Base-by-base conservation (phyloP, 2,329 filamentous ascomycete genomes). In the Fusarium nematophilum region DNA sequence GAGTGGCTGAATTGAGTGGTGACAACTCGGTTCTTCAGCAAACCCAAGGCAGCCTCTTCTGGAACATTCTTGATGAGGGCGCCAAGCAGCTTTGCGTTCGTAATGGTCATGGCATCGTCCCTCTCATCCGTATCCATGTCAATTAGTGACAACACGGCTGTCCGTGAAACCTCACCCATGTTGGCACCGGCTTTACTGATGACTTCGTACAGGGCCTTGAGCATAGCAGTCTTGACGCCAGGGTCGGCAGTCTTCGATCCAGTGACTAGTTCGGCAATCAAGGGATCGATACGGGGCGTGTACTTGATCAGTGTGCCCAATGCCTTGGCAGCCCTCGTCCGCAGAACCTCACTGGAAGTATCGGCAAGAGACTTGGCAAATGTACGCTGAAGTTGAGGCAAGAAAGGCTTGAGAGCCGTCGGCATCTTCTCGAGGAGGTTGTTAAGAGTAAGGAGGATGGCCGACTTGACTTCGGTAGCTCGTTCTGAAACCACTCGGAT, bases 401-500 rank as follows among this genome's bases (percentile, higher is more conserved):
- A 79, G 85, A 99, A 99, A 4, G 95, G 95, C 78, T 98, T 97
- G 58, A 99, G 84, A 66, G 96, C 94, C 9, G 90, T 86, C 1
- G 95, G 95, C 75, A 99, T 98, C 84, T 98, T 99, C 77, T 97
- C 93, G 30, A 99, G 82, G 25, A 99, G 81, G 67, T 96, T 97
- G 80, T 97, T 98, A 65, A 99, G 86, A 0, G 95, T 97, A 48
- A 96, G 84, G 58, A 99, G 82, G 73, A 99, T 97, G 34, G 95
- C 95, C 57, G 92, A 90, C 79, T 97, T 98, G 76, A 99, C 93
- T 45, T 99, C 96, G 3, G 93, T 93, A 3, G 95, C 97, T 60
- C 94, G 88, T 75, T 99, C 95, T 5, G 95, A 97, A 14, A 99
- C 93, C 17, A 98, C 94, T 84, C 95, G 91, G 75, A 99, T 99